Evolutionary conservation across 495 filamentous ascomycete genomes (phyloP).

Genomic region (Penicillium psychrofluorescens): DNA sequence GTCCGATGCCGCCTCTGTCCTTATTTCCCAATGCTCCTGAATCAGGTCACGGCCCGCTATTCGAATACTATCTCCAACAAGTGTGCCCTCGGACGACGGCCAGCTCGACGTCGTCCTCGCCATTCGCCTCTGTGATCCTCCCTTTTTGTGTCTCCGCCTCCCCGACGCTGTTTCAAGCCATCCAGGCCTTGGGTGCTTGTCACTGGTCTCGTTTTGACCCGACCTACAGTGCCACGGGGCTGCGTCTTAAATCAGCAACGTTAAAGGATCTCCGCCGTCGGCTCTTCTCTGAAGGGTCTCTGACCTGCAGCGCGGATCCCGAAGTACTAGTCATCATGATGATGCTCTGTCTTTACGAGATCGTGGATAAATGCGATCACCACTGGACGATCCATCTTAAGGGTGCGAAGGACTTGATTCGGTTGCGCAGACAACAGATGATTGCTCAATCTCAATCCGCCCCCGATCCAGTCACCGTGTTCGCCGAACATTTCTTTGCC

Average conservation of each 20-base stretch:
- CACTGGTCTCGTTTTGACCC: conserved; percentile 27
- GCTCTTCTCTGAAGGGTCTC: conserved; percentile 17
- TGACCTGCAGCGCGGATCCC: conserved; percentile 21
- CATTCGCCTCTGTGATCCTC: conserved; percentile 34
- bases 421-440: conserved; percentile 23
- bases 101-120: conserved; percentile 27
- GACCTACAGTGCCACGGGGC: conserved; percentile 20
- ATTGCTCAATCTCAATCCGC: conserved; percentile 3
- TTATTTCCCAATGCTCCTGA: conserved; percentile 24
- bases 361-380: conserved; percentile 38
- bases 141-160: conserved; percentile 33
- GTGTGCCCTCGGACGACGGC: conserved; percentile 37
- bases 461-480: conserved; percentile 23
- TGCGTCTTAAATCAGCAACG: conserved; percentile 31
- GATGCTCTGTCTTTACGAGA: conserved; percentile 40
- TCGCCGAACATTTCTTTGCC: conserved; percentile 39
- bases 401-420: conserved; percentile 37
- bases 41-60: conserved; percentile 21
- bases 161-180: conserved; percentile 29
- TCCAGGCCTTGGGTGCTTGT: conserved; percentile 34
- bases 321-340: conserved; percentile 39
- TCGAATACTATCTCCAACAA: conserved; percentile 38
- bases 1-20: conserved; percentile 5
- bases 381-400: conserved; percentile 39
- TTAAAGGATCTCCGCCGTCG: conserved; percentile 31